phyloP scores from a whole-genome alignment of 2,329 filamentous ascomycete species.

The Penicillium sp. region DNA sequence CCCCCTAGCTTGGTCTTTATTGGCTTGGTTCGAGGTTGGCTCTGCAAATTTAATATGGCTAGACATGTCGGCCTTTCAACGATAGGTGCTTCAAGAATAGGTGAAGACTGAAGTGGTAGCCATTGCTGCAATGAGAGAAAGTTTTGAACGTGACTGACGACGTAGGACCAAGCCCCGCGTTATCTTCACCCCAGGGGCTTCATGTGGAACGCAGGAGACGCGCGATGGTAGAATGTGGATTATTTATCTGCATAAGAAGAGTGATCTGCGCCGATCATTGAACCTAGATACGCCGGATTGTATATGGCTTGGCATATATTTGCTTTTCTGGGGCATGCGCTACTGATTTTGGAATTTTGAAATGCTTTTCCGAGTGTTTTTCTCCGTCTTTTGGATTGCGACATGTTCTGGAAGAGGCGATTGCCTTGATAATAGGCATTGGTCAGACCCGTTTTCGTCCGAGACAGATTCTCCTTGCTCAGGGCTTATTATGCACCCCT shows the following conservation, averaged over 20 bases:
- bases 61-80: slow-evolving; percentile 18
- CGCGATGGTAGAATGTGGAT: slow-evolving; percentile 30
- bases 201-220: slow-evolving; percentile 25
- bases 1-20: neutral
- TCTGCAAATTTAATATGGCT: slow-evolving; percentile 23
- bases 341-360: neutral
- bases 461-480: slow-evolving; percentile 8
- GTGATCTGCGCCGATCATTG: slow-evolving; percentile 28
- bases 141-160: slow-evolving; percentile 16
- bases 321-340: slow-evolving; percentile 4
- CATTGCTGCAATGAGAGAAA: slow-evolving; percentile 15
- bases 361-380: neutral
- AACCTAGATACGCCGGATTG: slow-evolving; percentile 18
- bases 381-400: neutral
- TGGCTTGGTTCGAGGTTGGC: slow-evolving; percentile 12
- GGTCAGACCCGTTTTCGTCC: neutral
- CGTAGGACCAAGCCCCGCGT: slow-evolving; percentile 26
- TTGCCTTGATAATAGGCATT: neutral
- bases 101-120: slow-evolving; percentile 12
- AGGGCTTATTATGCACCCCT: neutral
- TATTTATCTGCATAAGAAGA: slow-evolving; percentile 16
- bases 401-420: neutral
- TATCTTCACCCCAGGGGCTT: slow-evolving; percentile 25
- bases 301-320: slow-evolving; percentile 17
- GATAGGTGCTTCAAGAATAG: slow-evolving; percentile 14